Conservation (phyloP, 129 eudicot genomes). For the Dittrichia graveolens region DNA sequence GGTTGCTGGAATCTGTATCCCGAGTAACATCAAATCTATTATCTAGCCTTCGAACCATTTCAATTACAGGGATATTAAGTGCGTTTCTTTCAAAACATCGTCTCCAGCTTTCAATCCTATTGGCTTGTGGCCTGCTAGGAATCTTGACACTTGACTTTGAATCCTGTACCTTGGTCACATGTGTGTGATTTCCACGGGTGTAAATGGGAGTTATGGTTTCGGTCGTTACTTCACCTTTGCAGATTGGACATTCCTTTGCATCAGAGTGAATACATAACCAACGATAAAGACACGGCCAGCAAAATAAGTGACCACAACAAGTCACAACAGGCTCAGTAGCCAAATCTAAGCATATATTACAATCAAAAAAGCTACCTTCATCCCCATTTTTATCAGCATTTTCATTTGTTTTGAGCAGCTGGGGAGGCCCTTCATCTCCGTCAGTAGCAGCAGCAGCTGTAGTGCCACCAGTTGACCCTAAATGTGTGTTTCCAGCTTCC, state of each 20-base stretch:
- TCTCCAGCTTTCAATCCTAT: constrained; percentile 41
- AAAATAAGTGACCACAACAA: constrained; percentile 93
- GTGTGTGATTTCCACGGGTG: constrained; percentile 53
- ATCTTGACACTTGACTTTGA: constrained; percentile 27
- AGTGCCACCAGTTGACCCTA: constrained; percentile 41
- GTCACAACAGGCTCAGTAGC: constrained; percentile 95
- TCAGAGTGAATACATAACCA: constrained; percentile 81
- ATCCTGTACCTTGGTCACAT: not conserved
- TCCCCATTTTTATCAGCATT: constrained; percentile 38
- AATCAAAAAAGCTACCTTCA: constrained; percentile 75
- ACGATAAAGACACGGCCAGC: constrained; percentile 91
- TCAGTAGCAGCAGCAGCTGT: constrained; percentile 15
- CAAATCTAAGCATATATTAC: constrained; percentile 87
- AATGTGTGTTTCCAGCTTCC: constrained; percentile 41
- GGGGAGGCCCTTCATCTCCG: constrained; percentile 29
- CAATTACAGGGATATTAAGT: constrained; percentile 29
- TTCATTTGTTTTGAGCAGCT: constrained; percentile 38
- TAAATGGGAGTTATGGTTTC: constrained; percentile 84
- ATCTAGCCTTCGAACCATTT: constrained; percentile 38
- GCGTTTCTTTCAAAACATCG: constrained; percentile 22
- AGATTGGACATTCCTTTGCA: constrained; percentile 86
- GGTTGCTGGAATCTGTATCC: constrained; percentile 18
- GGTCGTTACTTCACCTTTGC: constrained; percentile 85
- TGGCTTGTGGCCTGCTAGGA: constrained; percentile 38
- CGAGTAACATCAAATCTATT: constrained; percentile 28